Base-by-base conservation (phyloP, 306 rosid species). In the Betula pendula region DNA sequence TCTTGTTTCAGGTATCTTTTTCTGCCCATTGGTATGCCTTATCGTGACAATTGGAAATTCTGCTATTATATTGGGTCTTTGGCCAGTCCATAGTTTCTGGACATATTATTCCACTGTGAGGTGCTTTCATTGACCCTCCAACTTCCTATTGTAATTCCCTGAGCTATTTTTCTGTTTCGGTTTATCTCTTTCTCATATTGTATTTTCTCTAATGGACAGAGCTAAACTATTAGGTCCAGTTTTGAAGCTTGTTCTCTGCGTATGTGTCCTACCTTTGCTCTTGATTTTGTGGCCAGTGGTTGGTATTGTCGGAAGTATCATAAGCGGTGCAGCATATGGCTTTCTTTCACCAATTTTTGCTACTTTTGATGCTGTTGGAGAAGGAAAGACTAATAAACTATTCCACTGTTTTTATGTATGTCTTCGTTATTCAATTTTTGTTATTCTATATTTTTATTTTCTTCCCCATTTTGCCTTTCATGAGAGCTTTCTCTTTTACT, bases 291-390 rank as follows among this genome's bases (percentile, higher is more conserved):
- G 88, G 91, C 99, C 94, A 4, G 74, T 85, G 68, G 68, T 91
- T 58, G 96, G 97, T 53, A 92, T 96, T 59, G 48, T 88, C 79
- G 96, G 93, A 81, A 92, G 99, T 68, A 44, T 92, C 45, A 69
- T 92, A 2, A 96, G 98, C 5, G 99, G 99, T 68, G 94, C 89
- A 15, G 94, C 88, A 20, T 92, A 72, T 75, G 99, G 99, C 70
- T 86, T 82, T 63, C 58, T 91, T 82, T 84, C 93, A 24, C 98
- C 99, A 7, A 81, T 91, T 72, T 78, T 88, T 76, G 90, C 89
- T 70, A 96, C 99, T 63, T 91, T 96, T 85, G 80, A 88, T 73
- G 98, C 96, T 59, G 90, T 92, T 69, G 94, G 92, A 81, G 99
- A 85, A 84, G 97, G 93, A 81, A 96, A 80, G 90, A 84, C 91